Percentiles rank a stretch among this genome's conserved stretches.
Conservation (phyloP, 768 basidiomycete species). For the Pleurotus pulmonarius region DNA sequence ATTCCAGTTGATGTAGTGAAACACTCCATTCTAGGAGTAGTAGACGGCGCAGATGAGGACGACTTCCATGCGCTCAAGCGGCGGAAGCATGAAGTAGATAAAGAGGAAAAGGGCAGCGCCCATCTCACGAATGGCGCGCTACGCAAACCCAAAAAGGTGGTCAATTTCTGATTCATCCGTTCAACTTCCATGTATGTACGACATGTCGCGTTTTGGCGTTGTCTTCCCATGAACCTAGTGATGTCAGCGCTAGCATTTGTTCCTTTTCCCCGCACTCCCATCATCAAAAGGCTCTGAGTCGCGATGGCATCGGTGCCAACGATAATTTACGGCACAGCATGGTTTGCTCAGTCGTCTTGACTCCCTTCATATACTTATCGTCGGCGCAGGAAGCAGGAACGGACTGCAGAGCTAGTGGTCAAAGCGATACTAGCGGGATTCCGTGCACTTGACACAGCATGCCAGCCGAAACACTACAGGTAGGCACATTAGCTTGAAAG, state of each 20-base stretch:
- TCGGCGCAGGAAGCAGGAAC: conserved; percentile 66
- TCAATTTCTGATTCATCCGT: neutral
- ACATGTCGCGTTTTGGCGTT: neutral
- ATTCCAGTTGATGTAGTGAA: neutral
- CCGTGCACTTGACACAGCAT: conserved; percentile 79
- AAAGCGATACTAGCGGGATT: conserved; percentile 75
- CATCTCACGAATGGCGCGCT: conserved; percentile 41
- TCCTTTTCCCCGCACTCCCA: too few species aligned
- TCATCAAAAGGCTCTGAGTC: too few species aligned
- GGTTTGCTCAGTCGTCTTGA: conserved; percentile 28
- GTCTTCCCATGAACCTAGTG: neutral
- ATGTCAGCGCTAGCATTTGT: conserved; percentile 23
- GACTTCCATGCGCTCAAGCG: conserved; percentile 86
- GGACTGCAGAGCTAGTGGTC: conserved; percentile 63
- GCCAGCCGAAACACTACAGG: conserved; percentile 75
- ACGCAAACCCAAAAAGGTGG: conserved; percentile 11
- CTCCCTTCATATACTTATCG: neutral
- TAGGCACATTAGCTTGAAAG: conserved; percentile 18
- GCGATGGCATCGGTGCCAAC: conserved; percentile 6
- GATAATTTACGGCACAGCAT: conserved; percentile 63
- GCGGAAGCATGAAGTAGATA: conserved; percentile 54
- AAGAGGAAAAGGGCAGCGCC: conserved; percentile 47
- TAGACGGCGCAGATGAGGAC: conserved; percentile 82
- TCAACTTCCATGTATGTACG: too few species aligned
- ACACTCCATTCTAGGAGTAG: conserved; percentile 27